Evolutionary conservation across 345 rosid genomes (phyloP), one percentile per base, ranked within the genome.

Genomic region (Hypericum perforatum): DNA sequence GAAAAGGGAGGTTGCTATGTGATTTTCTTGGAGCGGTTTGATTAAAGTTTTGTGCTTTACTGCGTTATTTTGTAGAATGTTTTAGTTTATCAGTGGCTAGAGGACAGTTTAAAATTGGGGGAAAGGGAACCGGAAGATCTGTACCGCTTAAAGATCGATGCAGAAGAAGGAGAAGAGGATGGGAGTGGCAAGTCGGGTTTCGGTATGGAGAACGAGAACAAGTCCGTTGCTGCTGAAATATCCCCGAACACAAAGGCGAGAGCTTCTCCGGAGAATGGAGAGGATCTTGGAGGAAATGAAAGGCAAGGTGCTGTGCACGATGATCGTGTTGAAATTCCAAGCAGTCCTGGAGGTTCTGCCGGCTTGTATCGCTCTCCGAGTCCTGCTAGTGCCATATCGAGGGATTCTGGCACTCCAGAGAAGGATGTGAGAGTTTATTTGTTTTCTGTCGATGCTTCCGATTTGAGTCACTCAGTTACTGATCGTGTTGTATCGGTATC

Each of bases 41-140:
- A 22, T 22, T 22, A n/a, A 53, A 22, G 32, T 22, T 22, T 48
- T 14, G 43, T 66, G 53, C 43, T 46, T 37, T 38, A 36, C 41
- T 14, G 8, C 41, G 5, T 16, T 9, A 52, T 36, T 44, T 54
- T 63, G 49, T 62, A 88, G 98, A 67, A 65, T 49, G 72, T 85
- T 64, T 67, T 88, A 12, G 58, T 36, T 49, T 92, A 80, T 58
- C 91, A 76, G 61, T 92, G 97, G 98, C 67, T 92, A 63, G 95
- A 88, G 73, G 91, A 85, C 56, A 83, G 94, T 53, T 60, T 88
- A 72, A 81, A 75, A 57, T 12, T 63, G 29, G 95, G 97, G 49
- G 67, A 77, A 43, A 92, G 74, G 70, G 89, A 74, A 54, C 56
- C 70, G 8, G 89, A 92, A 73, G 85, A 85, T 62, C 45, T 65